Conservation (phyloP, 805 yeast genomes). For the Wickerhamomyces hampshirensis region DNA sequence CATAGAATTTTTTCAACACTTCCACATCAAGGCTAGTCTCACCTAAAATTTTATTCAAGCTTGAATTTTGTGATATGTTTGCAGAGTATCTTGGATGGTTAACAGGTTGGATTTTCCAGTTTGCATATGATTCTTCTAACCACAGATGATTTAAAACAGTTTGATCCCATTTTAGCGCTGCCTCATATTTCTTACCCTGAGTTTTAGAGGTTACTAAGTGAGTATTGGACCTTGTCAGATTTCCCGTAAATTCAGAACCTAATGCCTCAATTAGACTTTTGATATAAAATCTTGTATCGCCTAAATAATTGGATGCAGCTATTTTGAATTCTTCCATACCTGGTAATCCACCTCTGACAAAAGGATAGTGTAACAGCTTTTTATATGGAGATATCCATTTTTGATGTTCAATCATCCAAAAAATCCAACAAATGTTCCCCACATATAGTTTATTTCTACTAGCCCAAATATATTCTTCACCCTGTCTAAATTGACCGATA, state of each 20-base stretch:
- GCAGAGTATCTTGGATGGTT: conserved; percentile 41
- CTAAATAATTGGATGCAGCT: conserved; percentile 76
- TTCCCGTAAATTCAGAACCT: conserved; percentile 75
- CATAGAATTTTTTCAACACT: conserved; percentile 34
- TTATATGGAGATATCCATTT: conserved; percentile 50
- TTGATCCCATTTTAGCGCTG: conserved; percentile 66
- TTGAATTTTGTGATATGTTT: conserved; percentile 13
- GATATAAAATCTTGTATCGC: conserved; percentile 75
- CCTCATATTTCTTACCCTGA: conserved; percentile 68
- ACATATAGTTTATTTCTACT: conserved; percentile 35
- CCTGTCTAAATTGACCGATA: conserved; percentile 59
- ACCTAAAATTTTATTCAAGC: conserved; percentile 46
- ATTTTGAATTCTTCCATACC: conserved; percentile 52
- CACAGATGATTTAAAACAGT: conserved; percentile 74
- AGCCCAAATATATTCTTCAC: conserved; percentile 48
- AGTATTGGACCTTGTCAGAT: conserved; percentile 59
- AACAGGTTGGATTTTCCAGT: conserved; percentile 52
- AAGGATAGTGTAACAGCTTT: conserved; percentile 68
- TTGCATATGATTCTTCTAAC: conserved; percentile 75
- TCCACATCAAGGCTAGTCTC: conserved; percentile 39
- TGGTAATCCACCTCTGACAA: conserved; percentile 41
- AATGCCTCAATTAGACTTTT: conserved; percentile 55
- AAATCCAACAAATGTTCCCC: conserved; percentile 77
- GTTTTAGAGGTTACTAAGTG: conserved; percentile 66
- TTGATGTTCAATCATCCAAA: conserved; percentile 52